Evolutionary conservation across 805 yeast species (phyloP).

Genomic region (Priceomyces carsonii): DNA sequence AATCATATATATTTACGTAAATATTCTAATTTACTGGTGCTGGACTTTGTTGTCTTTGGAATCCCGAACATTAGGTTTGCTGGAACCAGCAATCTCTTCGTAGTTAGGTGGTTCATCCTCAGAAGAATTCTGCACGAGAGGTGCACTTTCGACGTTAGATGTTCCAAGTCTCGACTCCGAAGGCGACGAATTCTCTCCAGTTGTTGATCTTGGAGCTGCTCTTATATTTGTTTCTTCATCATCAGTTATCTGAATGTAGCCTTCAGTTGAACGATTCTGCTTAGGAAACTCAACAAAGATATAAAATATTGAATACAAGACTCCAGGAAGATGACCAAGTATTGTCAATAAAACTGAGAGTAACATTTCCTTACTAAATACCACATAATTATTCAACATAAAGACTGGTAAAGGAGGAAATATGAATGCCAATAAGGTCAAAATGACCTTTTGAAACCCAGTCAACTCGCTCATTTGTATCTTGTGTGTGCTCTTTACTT

Average conservation of each 20-base stretch:
- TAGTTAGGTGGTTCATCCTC: conserved; percentile 21
- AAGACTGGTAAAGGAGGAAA: conserved; percentile 42
- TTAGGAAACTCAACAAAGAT: conserved; percentile 19
- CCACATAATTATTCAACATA: conserved; percentile 26
- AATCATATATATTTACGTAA: conserved; percentile 2
- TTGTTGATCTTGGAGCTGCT: conserved; percentile 3
- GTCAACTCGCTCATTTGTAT: conserved; percentile 3
- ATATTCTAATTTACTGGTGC: conserved; percentile 11
- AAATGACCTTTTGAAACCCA: conserved; percentile 20
- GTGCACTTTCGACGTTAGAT: no score
- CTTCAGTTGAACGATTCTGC: conserved; percentile 10
- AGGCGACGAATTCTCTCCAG: neutral
- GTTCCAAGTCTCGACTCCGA: no score
- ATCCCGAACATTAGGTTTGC: conserved; percentile 10
- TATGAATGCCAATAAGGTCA: conserved; percentile 31
- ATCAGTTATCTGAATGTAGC: conserved; percentile 20
- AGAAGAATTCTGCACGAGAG: conserved; percentile 2
- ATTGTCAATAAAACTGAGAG: conserved; percentile 31
- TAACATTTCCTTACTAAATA: conserved; percentile 35
- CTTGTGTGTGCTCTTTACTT: no score
- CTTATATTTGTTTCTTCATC: conserved; percentile 18
- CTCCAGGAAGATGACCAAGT: conserved; percentile 35
- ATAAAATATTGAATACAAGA: conserved; percentile 31
- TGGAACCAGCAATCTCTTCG: conserved; percentile 22
- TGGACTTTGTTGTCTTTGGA: conserved; percentile 34